Evolutionary conservation across 1,284 basidiomycete genomes (phyloP), one percentile per base, ranked within the genome.

Genomic region (Hemileia vastatrix): DNA sequence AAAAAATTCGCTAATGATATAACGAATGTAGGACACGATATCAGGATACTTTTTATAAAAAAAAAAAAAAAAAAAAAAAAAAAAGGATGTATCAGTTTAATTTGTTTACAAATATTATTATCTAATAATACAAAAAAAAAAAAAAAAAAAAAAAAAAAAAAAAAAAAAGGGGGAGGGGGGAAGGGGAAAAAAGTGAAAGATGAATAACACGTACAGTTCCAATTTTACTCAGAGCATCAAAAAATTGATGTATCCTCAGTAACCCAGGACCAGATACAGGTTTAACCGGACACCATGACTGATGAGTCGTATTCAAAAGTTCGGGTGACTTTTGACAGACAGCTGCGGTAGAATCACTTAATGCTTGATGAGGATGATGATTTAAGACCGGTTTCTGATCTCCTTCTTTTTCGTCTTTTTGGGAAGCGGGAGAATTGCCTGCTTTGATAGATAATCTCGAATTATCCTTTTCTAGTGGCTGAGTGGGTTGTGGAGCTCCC

Each of bases 171-270:
- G n/a, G n/a, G n/a, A n/a, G n/a, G n/a, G n/a, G n/a, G n/a, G n/a
- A n/a, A n/a, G n/a, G n/a, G n/a, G n/a, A n/a, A n/a, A n/a, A n/a
- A n/a, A n/a, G n/a, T n/a, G n/a, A n/a, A n/a, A n/a, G n/a, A n/a
- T n/a, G n/a, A n/a, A n/a, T n/a, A n/a, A n/a, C n/a, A 53, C 51
- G 4, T 36, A 62, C 60, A 2, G 19, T 47, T 21, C 45, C 60
- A 27, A 55, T 47, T 24, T 54, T 27, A n/a, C 23, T 24, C 9
- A 62, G 31, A 18, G 18, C 21, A 49, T 62, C 60, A 21, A 62
- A 62, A 36, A 62, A 62, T 48, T 62, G 49, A 40, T 62, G 40
- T 6, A 62, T 19, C 15, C 60, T 49, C 23, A 62, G 8, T 48
- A 62, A 55, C 11, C 60, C 60, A 40, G 47, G 19, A 5, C 51